Evolutionary conservation across 768 basidiomycete species (phyloP), one percentile per base, ranked within the genome.

Genomic region (Serendipita indica): DNA sequence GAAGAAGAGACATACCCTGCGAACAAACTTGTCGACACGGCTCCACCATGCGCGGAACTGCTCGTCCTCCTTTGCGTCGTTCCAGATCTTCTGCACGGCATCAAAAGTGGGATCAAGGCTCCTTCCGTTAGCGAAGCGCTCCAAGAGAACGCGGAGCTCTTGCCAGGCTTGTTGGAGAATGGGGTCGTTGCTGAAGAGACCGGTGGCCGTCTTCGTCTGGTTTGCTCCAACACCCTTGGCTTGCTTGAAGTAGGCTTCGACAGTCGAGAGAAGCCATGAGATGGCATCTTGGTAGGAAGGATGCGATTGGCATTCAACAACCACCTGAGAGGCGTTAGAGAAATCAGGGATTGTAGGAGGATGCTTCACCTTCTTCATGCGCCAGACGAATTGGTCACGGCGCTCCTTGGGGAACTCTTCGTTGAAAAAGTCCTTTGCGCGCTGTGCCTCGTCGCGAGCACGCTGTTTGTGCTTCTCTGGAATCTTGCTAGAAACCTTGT

Each of bases 391-490:
- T 66, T 89, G 89, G 58, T 94, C 89, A 22, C 89, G 79, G 20
- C 94, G 76, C 70, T 92, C 92, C 64, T 85, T 76, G 0, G 93
- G 92, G 76, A 96, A 92, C 35, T 93, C 87, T 52, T 92, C 88
- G 14, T 72, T 71, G 57, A 96, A 64, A 69, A 88, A 86, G 32
- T 82, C 74, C 66, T 79, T 80, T 25, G 80, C 76, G 14, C 77
- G 75, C 45, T 86, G 77, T 41, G 74, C 54, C 12, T 82, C 73
- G 4, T 83, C 78, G 33, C 74, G 68, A 0, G 73, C 77, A 12
- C 66, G 71, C 7, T 82, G 79, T 61, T 81, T 82, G 62, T 86
- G 83, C 63, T 85, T 76, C 56, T 84, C 77, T 0, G 87, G 82
- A 37, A 89, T 73, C 39, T 73, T 78, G 28, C 84, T 81, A 39